Percentiles rank a stretch among this genome's conserved stretches.
Evolutionary conservation across 306 rosid genomes (phyloP).

Genomic region (Cicer cuneatum): DNA sequence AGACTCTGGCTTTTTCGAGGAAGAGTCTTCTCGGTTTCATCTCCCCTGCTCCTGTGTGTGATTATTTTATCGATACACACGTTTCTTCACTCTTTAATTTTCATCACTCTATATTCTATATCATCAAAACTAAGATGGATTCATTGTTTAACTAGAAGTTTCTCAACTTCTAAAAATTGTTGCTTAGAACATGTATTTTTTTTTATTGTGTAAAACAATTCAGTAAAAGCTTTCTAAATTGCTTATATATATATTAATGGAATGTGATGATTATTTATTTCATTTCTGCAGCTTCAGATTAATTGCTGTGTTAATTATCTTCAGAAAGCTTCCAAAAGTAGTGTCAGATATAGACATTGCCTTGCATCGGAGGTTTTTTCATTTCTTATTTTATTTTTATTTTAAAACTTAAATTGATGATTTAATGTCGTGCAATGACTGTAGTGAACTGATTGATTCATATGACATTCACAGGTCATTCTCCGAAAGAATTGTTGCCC

Average conservation of each 20-base stretch:
- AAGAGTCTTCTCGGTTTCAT: conserved; percentile 50
- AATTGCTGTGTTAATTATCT: conserved; percentile 48
- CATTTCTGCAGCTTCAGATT: conserved; percentile 60
- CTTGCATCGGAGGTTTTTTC: conserved; percentile 68
- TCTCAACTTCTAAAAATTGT: not conserved
- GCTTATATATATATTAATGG: not conserved
- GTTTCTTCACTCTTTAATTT: not conserved
- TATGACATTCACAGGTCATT: conserved; percentile 55
- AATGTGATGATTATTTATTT: conserved; percentile 23
- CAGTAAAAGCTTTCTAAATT: not conserved
- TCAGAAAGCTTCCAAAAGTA: conserved; percentile 55
- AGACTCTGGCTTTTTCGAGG: conserved; percentile 46
- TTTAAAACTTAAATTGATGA: not conserved
- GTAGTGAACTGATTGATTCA: conserved; percentile 32
- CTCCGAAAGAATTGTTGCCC: conserved; percentile 47
- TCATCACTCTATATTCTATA: not conserved
- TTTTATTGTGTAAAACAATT: not conserved
- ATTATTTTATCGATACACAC: conserved; percentile 32
- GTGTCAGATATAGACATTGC: conserved; percentile 56
- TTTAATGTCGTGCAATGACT: conserved; percentile 22
- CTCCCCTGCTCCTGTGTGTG: conserved; percentile 47
- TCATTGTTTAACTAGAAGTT: not conserved
- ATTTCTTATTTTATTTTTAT: not conserved
- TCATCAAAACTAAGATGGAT: not conserved
- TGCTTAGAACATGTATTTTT: not conserved